Percentiles rank a stretch among this genome's conserved stretches.
These are phyloP conservation scores for Debaryomyces hansenii DNA, from an alignment of 805 yeast genomes.

Conservation along the genomic window DNA sequence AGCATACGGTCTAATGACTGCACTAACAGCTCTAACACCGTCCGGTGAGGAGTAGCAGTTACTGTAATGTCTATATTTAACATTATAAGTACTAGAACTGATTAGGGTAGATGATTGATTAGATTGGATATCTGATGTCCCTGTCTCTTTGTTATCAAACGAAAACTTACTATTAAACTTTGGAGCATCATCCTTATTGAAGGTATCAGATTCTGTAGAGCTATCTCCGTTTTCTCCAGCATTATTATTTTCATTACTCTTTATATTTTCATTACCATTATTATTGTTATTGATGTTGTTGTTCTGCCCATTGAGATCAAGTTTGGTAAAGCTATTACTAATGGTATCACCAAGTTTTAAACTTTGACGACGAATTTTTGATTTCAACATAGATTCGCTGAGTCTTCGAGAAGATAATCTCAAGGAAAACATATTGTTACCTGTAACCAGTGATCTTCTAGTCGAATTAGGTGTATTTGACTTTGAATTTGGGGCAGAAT, in stretches of 20 bases:
- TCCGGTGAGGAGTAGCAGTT: conserved; percentile 44
- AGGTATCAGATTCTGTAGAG: not conserved
- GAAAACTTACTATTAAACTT: not conserved
- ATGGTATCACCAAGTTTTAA: not conserved
- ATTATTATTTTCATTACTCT: not conserved
- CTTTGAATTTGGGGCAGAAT: not conserved
- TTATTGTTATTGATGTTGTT: not conserved
- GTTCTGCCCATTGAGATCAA: too few species aligned
- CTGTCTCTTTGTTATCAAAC: conserved; percentile 4
- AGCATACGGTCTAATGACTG: conserved; percentile 78
- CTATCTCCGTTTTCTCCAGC: not conserved
- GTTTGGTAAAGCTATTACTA: not conserved
- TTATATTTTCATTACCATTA: not conserved
- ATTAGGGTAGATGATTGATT: conserved; percentile 21
- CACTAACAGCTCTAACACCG: conserved; percentile 75
- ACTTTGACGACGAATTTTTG: not conserved
- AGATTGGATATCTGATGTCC: conserved; percentile 13
- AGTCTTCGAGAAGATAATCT: not conserved
- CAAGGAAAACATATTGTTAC: not conserved
- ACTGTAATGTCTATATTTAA: conserved; percentile 23
- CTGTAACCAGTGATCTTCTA: not conserved
- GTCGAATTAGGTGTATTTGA: not conserved
- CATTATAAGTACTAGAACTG: conserved; percentile 21
- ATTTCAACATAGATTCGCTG: not conserved
- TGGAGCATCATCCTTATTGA: not conserved